A percentile compares a stretch with the other conserved stretches of the same genome.
phyloP scores from a whole-genome alignment of 1,284 basidiomycete species.

The Cutaneotrichosporon spelunceum region DNA sequence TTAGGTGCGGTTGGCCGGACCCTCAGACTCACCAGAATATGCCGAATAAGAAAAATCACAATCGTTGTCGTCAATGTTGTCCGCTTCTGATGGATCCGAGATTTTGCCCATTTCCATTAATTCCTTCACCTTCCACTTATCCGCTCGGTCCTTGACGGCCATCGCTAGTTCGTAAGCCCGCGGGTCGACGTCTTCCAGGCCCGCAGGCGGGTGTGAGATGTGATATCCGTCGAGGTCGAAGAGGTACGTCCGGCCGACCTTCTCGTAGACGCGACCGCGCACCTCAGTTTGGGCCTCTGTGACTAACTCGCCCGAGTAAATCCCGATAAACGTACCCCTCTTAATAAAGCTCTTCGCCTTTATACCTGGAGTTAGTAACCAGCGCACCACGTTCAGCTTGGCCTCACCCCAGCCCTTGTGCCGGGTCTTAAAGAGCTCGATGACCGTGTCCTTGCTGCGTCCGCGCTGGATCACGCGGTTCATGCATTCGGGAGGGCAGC shows the following conservation, averaged over 20 bases:
- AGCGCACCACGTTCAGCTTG: background rate
- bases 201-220: constrained; percentile 53
- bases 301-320: constrained; percentile 80
- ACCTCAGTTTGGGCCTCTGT: constrained; percentile 63
- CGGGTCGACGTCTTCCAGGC: constrained; percentile 41
- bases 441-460: constrained; percentile 61
- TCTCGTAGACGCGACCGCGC: constrained; percentile 68
- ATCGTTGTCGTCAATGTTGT: constrained; percentile 39
- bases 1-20: constrained; percentile 17
- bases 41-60: constrained; percentile 33
- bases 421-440: constrained; percentile 60
- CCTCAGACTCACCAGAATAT: constrained; percentile 39
- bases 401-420: constrained; percentile 73
- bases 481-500: constrained; percentile 71
- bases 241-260: constrained; percentile 75
- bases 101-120: background rate
- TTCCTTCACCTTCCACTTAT: background rate
- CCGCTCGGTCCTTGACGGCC: constrained; percentile 5
- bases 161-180: constrained; percentile 35
- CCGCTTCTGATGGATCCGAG: background rate
- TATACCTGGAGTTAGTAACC: constrained; percentile 21
- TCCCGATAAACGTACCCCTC: constrained; percentile 68
- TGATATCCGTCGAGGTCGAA: constrained; percentile 77
- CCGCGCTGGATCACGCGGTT: constrained; percentile 83
- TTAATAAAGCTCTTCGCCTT: constrained; percentile 65